These are phyloP conservation scores for Solanum hybrid DNA, from an alignment of 305 asterid species.

Conservation along the genomic window DNA sequence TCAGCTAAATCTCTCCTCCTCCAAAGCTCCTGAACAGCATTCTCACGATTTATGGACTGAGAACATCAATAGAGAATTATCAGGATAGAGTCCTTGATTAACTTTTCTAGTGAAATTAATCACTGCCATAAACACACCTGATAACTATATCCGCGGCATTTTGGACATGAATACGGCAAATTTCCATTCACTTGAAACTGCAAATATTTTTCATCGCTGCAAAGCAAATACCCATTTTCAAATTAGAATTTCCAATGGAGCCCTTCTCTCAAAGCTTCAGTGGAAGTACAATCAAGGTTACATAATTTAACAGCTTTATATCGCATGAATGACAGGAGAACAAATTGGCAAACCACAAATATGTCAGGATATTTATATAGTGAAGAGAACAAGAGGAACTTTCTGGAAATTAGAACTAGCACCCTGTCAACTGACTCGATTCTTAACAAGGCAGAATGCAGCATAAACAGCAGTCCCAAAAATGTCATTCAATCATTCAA, in stretches of 20 bases:
- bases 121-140: slow-evolving; percentile 39
- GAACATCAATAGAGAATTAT: slow-evolving; percentile 6
- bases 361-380: background rate
- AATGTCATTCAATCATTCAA: background rate
- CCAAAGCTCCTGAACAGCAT: slow-evolving; percentile 98
- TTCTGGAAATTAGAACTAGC: background rate
- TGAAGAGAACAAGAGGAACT: background rate
- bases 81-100: background rate
- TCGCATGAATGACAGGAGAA: background rate
- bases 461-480: background rate
- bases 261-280: background rate
- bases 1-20: slow-evolving; percentile 87
- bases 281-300: background rate
- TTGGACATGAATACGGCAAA: slow-evolving; percentile 80
- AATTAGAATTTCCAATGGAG: background rate
- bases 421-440: background rate
- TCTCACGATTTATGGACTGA: slow-evolving; percentile 73
- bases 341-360: background rate
- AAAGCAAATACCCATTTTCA: slow-evolving; percentile 13
- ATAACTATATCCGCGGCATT: slow-evolving; percentile 87
- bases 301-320: background rate
- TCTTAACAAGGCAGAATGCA: background rate
- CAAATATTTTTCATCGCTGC: slow-evolving; percentile 81
- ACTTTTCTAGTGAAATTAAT: slow-evolving; percentile 3
- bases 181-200: slow-evolving; percentile 90